Base-by-base conservation (phyloP, 1,284 basidiomycete species). In the Schizophyllum commune region DNA sequence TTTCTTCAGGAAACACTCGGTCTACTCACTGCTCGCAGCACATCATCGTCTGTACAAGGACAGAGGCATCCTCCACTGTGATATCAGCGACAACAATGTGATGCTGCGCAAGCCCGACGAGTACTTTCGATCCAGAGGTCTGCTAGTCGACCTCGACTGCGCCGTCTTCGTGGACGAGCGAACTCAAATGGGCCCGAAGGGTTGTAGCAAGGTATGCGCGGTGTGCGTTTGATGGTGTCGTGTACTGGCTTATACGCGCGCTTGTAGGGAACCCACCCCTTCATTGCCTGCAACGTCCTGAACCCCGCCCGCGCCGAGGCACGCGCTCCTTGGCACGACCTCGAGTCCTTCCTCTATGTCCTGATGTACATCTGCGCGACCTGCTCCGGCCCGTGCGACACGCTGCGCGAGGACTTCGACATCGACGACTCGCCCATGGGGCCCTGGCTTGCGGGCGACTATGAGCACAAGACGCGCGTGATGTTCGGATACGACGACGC, bases 131-230 rank as follows among this genome's bases (percentile, higher is more conserved):
- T 55, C 55, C 19, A 55, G 58, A 5, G 61, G 61, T 1, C n/a
- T 62, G 13, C 52, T 62, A 4, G 60, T 62, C 27, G 61, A 62
- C 21, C 9, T 59, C 22, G 61, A 62, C 34, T 57, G 60, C 34
- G 53, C 61, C 11, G 51, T 27, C 27, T 27, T 27, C 27, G 27
- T 27, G 27, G 27, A 5, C 27, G 27, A 34, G 15, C 27, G 57
- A 1, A 8, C 39, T 1, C 17, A 58, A 6, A 53, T n/a, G 52
- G 39, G 32, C n/a, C 27, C 27, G 27, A 27, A 27, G 27, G 27
- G 27, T 5, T 27, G 5, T 27, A 5, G 3, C 27, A 27, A 27
- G 27, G 27, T 27, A 27, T 5, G 27, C 3, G 5, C 5, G 27
- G 27, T 5, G 27, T 3, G 2, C 5, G 27, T 27, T n/a, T 27